Base-by-base conservation (phyloP, 2,329 filamentous ascomycete genomes). In the Neoarthrinium moseri region DNA sequence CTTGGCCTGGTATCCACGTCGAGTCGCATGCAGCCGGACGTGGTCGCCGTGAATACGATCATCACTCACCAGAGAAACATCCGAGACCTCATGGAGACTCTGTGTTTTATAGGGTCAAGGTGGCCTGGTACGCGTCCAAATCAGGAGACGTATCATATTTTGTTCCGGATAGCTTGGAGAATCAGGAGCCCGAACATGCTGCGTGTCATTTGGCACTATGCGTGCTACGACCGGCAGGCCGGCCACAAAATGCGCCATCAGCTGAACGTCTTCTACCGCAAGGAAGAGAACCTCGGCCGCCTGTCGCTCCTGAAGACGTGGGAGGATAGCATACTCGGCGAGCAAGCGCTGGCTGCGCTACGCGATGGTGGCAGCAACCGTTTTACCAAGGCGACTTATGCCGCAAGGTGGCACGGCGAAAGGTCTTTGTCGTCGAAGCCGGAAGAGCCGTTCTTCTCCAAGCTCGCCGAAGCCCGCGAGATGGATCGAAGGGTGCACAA, bases 141-240 rank as follows among this genome's bases (percentile, higher is more conserved):
- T 36, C 27, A 7, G 4, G 38, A 51, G 42, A 61, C 59, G 2
- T 63, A 60, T 29, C 29, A 57, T n/a, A 15, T 51, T 11, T 47
- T 65, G 6, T 63, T 61, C 27, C 40, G 47, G 32, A 42, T 41
- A 2, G 56, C 57, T 15, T 63, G 61, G 60, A 50, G 29, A 22
- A 50, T 40, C 17, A 49, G 55, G 5, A 50, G 48, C 37, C 60
- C 61, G 18, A 65, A 65, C 36, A 54, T 58, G 56, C 52, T 64
- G 29, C 53, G 57, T 22, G 60, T 65, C 3, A 42, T 62, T 29
- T 64, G 56, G 56, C 57, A 56, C 34, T 64, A 64, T 45, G 48
- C 52, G 6, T 51, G 35, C n/a, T 52, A 57, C 21, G 41, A 47
- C 2, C 42, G 36, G 12, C 27, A 33, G 21, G 51, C 52, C 4